A percentile compares a stretch with the other conserved stretches of the same genome.
These are phyloP conservation scores for Xanthoceras sorbifolium DNA, from an alignment of 345 rosid species.

Conservation along the genomic window DNA sequence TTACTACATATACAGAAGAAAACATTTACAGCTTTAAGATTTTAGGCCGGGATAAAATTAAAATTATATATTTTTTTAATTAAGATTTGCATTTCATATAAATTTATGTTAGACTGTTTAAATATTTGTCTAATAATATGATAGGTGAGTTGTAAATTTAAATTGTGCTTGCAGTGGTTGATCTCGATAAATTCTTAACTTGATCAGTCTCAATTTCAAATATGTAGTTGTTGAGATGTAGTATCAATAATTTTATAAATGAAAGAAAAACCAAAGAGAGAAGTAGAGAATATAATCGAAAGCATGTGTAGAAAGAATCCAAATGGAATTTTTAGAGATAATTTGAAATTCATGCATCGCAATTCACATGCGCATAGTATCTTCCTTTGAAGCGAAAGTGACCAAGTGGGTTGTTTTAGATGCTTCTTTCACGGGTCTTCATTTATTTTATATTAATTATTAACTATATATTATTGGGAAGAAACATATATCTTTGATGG, in stretches of 20 bases:
- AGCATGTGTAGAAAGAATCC: slow-evolving; percentile 14
- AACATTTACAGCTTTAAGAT: too few relatives aligned
- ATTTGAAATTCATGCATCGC: neutral
- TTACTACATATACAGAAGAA: too few relatives aligned
- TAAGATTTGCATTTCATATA: neutral
- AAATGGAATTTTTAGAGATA: neutral
- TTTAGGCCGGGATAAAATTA: too few relatives aligned
- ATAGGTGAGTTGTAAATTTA: too few relatives aligned
- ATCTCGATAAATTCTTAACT: too few relatives aligned
- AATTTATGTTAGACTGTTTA: too few relatives aligned
- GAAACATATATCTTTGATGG: neutral
- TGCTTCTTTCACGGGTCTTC: neutral
- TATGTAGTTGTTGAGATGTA: neutral
- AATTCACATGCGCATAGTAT: neutral
- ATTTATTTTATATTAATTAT: neutral
- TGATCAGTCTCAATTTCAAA: too few relatives aligned
- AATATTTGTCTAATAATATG: too few relatives aligned
- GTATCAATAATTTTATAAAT: neutral
- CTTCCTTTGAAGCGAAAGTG: neutral
- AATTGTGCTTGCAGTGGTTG: too few relatives aligned
- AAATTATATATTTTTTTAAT: too few relatives aligned
- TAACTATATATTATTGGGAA: neutral
- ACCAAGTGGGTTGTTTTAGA: neutral
- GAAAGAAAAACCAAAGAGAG: neutral
- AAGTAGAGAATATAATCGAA: neutral